Percentiles rank a stretch among this genome's conserved stretches.
These are phyloP conservation scores for Excoecaria cochinchinensis DNA, from an alignment of 345 rosid species.

Conservation along the genomic window DNA sequence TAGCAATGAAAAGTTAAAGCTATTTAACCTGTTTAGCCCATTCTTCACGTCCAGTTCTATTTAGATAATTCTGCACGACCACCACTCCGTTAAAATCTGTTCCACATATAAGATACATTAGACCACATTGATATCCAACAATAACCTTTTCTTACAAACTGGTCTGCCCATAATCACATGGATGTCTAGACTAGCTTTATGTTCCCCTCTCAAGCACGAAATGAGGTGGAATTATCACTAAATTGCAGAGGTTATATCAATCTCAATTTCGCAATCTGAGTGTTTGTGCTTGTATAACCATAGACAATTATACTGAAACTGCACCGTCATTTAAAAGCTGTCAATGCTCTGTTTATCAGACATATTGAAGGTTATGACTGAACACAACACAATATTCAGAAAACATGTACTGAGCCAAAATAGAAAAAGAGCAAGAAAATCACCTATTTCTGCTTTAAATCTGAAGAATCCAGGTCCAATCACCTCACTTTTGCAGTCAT, in stretches of 20 bases:
- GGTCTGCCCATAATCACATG: not conserved
- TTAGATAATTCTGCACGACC: constrained; percentile 83
- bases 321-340: not conserved
- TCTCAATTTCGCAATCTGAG: not conserved
- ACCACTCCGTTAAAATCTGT: constrained; percentile 91
- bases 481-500: constrained; percentile 99
- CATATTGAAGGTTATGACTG: not conserved
- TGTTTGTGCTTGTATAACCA: not conserved
- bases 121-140: constrained; percentile 2
- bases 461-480: constrained; percentile 98
- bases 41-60: constrained; percentile 76
- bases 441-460: constrained; percentile 98
- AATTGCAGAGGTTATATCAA: too few relatives aligned
- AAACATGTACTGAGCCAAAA: not conserved
- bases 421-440: constrained; percentile 17
- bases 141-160: not conserved
- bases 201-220: not conserved
- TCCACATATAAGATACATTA: constrained; percentile 25
- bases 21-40: constrained; percentile 79
- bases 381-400: not conserved
- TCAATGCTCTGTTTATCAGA: not conserved
- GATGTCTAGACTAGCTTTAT: not conserved
- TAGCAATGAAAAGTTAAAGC: not conserved
- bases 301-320: not conserved
- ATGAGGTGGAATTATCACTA: not conserved